Base-by-base conservation (phyloP, 176 grass and related monocot species). In the Otatea glauca region DNA sequence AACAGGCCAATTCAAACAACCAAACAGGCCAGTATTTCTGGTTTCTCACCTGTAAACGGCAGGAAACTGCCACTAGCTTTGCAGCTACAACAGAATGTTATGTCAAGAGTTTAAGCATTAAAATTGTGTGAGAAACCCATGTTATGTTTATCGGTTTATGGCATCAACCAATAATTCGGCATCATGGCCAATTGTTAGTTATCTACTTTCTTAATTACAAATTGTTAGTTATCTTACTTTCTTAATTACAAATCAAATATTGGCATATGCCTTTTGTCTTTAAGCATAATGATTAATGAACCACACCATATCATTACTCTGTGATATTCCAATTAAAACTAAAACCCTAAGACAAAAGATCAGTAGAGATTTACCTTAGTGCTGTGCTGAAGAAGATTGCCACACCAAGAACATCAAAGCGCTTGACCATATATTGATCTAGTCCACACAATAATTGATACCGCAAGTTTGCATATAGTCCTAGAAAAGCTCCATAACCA, bases 361-460 rank as follows among this genome's bases (percentile, higher is more conserved):
- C 9, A 82, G 27, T 59, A 68, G 10, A 66, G 34, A 87, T 72
- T 66, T 77, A 99, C 96, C 96, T 99, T 81, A 93, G 70, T 70
- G 91, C 75, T 81, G 91, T 92, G 92, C 91, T 80, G 68, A 99
- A 89, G 85, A 96, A 96, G 58, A 99, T 86, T 4, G 90, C 78
- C 43, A 99, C 91, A 66, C 93, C 91, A 83, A 99, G 92, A 83
- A 99, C 91, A 91, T 99, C 96, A 86, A 99, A 99, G 75, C 87
- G 89, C 64, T 89, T 90, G 69, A 94, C 53, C 70, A 90, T 78
- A 85, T 85, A 91, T 69, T 85, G 84, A 85, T 99, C 96, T 58
- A 96, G 38, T 76, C 96, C 96, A 88, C 71, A 92, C 27, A 99
- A 79, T 21, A 95, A 80, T 78, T 99, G 96, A 90, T 99, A 96